A percentile compares a stretch with the other conserved stretches of the same genome.
Conservation (phyloP, 345 rosid genomes). For the Brassica rapa region DNA sequence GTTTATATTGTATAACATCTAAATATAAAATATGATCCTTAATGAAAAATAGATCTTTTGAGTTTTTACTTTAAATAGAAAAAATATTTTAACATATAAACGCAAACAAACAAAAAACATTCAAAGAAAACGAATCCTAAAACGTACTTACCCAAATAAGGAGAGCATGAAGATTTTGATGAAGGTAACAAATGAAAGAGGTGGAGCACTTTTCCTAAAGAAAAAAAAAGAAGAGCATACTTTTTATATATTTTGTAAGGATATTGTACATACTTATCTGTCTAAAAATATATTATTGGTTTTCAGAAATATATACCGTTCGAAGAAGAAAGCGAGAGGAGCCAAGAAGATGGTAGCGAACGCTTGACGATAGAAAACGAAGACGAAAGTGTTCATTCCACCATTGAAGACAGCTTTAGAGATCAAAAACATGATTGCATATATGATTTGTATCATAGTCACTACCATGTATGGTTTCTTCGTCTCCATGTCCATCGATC, state of each 20-base stretch:
- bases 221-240: not conserved
- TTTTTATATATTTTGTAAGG: not conserved
- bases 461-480: constrained; percentile 65
- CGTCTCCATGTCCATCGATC: constrained; percentile 41
- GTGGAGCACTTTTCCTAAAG: constrained; percentile 76
- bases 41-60: not conserved
- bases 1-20: not conserved
- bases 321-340: constrained; percentile 69
- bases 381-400: constrained; percentile 86
- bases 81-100: not conserved
- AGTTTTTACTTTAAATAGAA: not conserved
- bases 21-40: not conserved
- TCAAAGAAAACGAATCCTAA: not conserved
- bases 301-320: constrained; percentile 52
- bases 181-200: constrained; percentile 60
- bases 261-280: not conserved
- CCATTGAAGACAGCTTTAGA: constrained; percentile 86
- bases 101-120: not conserved
- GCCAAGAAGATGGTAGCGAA: constrained; percentile 67
- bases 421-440: constrained; percentile 83
- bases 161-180: constrained; percentile 81
- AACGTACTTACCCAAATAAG: constrained; percentile 60
- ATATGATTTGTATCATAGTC: constrained; percentile 64
- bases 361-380: constrained; percentile 85
- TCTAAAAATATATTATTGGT: not conserved